These are phyloP conservation scores for Erodium maritimum DNA, from an alignment of 345 rosid genomes.

Conservation along the genomic window DNA sequence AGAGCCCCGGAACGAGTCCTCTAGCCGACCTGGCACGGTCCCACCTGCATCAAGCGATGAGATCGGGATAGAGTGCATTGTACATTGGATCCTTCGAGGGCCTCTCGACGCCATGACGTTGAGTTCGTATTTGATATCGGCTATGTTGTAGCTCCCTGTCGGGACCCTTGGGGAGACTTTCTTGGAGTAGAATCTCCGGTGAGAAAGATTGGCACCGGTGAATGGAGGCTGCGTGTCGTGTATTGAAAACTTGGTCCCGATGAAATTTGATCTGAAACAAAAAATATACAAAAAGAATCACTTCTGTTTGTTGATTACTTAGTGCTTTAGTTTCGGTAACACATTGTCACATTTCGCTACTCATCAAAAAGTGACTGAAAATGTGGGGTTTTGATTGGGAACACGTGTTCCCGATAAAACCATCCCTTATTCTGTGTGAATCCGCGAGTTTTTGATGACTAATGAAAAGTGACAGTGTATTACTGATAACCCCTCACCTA, in stretches of 20 bases:
- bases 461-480: too few species aligned
- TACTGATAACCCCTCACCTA: too few species aligned
- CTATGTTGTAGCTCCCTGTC: conserved; percentile 37
- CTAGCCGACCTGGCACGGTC: conserved; percentile 34
- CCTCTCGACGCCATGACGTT: conserved; percentile 42
- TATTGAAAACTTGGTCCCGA: conserved; percentile 37
- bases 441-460: too few species aligned
- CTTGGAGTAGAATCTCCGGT: conserved; percentile 34
- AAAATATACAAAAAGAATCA: background rate
- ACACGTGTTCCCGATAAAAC: too few species aligned
- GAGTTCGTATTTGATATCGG: conserved; percentile 34
- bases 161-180: conserved; percentile 45
- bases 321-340: too few species aligned
- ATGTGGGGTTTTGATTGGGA: too few species aligned
- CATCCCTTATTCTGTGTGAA: too few species aligned
- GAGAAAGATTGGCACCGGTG: conserved; percentile 26
- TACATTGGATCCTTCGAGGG: conserved; percentile 41
- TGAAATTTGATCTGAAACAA: conserved; percentile 34
- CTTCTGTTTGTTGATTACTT: too few species aligned
- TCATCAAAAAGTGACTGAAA: too few species aligned
- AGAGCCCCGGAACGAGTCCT: conserved; percentile 42
- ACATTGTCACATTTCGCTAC: background rate
- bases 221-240: conserved; percentile 38
- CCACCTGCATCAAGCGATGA: conserved; percentile 34
- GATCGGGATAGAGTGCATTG: conserved; percentile 35